A percentile compares a stretch with the other conserved stretches of the same genome.
Conservation (phyloP, 345 rosid genomes). For the Tarenaya hassleriana region DNA sequence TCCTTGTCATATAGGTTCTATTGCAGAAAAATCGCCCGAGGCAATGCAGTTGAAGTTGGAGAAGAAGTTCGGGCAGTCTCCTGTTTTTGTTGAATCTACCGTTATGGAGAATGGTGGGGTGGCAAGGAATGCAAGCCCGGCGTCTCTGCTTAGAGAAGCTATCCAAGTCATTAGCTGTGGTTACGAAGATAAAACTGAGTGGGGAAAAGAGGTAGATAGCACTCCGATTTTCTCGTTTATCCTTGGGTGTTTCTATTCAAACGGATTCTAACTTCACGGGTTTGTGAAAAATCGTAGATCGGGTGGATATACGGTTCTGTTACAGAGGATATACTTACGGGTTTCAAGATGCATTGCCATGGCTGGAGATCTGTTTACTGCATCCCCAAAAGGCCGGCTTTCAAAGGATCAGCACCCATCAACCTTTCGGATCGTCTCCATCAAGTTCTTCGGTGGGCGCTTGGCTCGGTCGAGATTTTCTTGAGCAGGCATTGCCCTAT, state of each 20-base stretch:
- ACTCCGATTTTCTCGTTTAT: not conserved
- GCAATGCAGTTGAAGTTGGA: conserved; percentile 36
- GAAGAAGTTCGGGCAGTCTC: conserved; percentile 70
- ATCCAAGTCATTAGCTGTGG: conserved; percentile 72
- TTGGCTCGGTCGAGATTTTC: conserved; percentile 66
- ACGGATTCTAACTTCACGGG: conserved; percentile 4
- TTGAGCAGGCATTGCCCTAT: conserved; percentile 67
- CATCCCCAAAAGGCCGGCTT: conserved; percentile 52
- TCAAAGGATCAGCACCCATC: conserved; percentile 57
- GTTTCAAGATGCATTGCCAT: conserved; percentile 71
- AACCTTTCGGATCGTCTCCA: conserved; percentile 58
- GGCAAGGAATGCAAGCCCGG: conserved; percentile 43
- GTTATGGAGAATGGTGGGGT: conserved; percentile 50
- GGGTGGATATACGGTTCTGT: conserved; percentile 75
- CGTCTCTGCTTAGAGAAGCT: conserved; percentile 61
- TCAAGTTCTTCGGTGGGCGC: conserved; percentile 60
- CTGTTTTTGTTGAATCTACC: conserved; percentile 54
- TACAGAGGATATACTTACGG: conserved; percentile 61
- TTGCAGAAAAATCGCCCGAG: conserved; percentile 23
- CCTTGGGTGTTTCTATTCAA: too few species aligned
- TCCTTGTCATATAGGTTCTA: conserved; percentile 2
- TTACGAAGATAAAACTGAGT: conserved; percentile 65
- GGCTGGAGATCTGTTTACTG: conserved; percentile 78
- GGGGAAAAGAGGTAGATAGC: conserved; percentile 74
- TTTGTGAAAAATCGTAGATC: conserved; percentile 26